These are phyloP conservation scores for Cryoendolithus antarcticus DNA, from an alignment of 2,329 filamentous ascomycete genomes.

Conservation along the genomic window DNA sequence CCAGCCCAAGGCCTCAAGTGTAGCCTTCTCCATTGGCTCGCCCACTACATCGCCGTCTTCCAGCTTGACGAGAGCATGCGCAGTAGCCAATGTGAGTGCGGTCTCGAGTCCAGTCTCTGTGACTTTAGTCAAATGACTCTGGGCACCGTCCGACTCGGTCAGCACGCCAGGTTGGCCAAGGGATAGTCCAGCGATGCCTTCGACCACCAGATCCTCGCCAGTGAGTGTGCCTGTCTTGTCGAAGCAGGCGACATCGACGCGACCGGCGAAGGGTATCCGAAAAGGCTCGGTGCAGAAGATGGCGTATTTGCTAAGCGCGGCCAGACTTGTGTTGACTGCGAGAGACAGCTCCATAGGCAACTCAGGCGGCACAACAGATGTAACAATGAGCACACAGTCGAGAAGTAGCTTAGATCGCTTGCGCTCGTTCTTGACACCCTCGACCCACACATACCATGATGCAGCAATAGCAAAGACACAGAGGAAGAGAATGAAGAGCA, in stretches of 20 bases:
- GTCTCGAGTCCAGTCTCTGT: constrained; percentile 64
- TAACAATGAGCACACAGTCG: constrained; percentile 94
- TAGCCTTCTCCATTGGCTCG: constrained; percentile 98
- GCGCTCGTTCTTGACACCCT: constrained; percentile 85
- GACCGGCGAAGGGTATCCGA: constrained; percentile 90
- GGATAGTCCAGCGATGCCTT: constrained; percentile 83
- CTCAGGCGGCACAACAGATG: constrained; percentile 95
- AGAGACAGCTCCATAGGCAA: constrained; percentile 95
- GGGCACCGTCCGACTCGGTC: constrained; percentile 63
- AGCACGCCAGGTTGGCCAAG: constrained; percentile 56
- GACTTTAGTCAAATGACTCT: constrained; percentile 64
- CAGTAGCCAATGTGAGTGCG: constrained; percentile 83
- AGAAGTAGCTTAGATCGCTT: constrained; percentile 95
- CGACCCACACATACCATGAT: constrained; percentile 98
- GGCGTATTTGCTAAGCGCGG: constrained; percentile 83
- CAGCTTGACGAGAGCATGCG: constrained; percentile 87
- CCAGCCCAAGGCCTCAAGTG: constrained; percentile 81
- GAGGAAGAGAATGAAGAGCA: constrained; percentile 96
- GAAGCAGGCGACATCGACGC: constrained; percentile 93
- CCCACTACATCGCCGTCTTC: constrained; percentile 96
- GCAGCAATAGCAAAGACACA: constrained; percentile 92
- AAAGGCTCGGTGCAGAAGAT: constrained; percentile 99
- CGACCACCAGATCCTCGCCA: constrained; percentile 90
- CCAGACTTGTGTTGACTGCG: constrained; percentile 93
- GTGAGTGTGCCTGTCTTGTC: constrained; percentile 97